phyloP scores from a whole-genome alignment of 2,329 filamentous ascomycete species.

The Phialophora verrucosa region DNA sequence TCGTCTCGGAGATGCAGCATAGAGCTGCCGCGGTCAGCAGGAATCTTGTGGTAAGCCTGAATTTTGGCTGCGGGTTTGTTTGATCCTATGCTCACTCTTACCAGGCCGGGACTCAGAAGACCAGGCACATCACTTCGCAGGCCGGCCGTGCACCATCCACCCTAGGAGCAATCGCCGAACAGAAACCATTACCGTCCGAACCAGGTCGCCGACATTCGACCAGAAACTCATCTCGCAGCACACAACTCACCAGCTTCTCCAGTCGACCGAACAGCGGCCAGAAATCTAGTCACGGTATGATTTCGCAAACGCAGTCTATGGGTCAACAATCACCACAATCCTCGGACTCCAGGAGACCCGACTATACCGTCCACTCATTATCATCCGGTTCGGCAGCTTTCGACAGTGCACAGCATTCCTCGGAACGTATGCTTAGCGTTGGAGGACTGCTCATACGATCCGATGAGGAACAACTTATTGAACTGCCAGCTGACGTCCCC shows the following conservation, averaged over 20 bases:
- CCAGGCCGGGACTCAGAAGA: constrained; percentile 26
- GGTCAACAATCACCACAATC: constrained; percentile 22
- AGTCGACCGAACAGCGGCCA: constrained; percentile 29
- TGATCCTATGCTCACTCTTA: constrained; percentile 19
- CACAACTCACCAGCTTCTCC: constrained; percentile 23
- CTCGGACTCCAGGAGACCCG: constrained; percentile 15
- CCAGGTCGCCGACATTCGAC: constrained; percentile 24
- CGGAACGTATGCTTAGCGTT: constrained; percentile 12
- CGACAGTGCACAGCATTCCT: constrained; percentile 7
- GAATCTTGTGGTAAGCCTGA: constrained; percentile 29
- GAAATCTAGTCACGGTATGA: constrained; percentile 27
- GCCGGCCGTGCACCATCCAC: constrained; percentile 20
- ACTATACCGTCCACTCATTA: constrained; percentile 6
- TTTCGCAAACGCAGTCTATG: constrained; percentile 22
- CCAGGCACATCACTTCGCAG: constrained; percentile 27
- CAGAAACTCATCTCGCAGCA: constrained; percentile 32
- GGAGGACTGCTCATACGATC: constrained; percentile 21
- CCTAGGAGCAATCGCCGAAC: constrained; percentile 17
- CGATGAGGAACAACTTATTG: constrained; percentile 27
- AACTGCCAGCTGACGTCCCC: constrained; percentile 39
- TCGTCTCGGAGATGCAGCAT: constrained; percentile 84
- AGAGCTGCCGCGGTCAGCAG: constrained; percentile 83
- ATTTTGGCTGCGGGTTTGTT: not conserved
- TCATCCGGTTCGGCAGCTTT: constrained; percentile 10
- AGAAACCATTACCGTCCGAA: constrained; percentile 32